These are phyloP conservation scores for Lactifluus volemus DNA, from an alignment of 768 basidiomycete species.

Conservation along the genomic window DNA sequence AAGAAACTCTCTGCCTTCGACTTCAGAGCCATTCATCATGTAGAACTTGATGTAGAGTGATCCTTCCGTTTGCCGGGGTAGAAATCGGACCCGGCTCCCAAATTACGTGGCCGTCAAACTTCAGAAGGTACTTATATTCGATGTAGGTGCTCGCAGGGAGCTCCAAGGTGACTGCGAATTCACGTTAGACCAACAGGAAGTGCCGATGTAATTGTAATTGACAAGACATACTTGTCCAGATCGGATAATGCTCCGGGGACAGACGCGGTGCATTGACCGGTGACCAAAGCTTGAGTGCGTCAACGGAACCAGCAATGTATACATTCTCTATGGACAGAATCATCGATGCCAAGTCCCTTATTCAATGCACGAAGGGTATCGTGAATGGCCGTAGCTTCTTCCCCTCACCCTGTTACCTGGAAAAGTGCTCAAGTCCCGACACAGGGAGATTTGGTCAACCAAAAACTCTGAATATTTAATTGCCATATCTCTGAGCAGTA, in stretches of 20 bases:
- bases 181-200: neutral
- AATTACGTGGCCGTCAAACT: constrained; percentile 28
- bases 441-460: too few relatives aligned
- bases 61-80: constrained; percentile 34
- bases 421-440: too few relatives aligned
- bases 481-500: too few relatives aligned
- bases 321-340: constrained; percentile 43
- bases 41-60: constrained; percentile 21
- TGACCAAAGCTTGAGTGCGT: constrained; percentile 52
- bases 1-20: neutral
- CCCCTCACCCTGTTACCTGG: too few relatives aligned
- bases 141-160: too few relatives aligned
- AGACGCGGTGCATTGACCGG: constrained; percentile 47
- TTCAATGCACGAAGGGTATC: too few relatives aligned
- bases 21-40: constrained; percentile 28
- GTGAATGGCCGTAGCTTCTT: too few relatives aligned
- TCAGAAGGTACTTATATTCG: too few relatives aligned
- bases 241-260: constrained; percentile 44
- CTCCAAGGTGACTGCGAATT: too few relatives aligned
- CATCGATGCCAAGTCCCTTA: neutral
- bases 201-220: neutral
- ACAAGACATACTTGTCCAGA: constrained; percentile 52
- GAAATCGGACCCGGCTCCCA: constrained; percentile 65
- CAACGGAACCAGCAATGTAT: constrained; percentile 53
- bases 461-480: too few relatives aligned